These are phyloP conservation scores for Saccharomyces mikatae DNA, from an alignment of 805 yeast species.

Conservation along the genomic window DNA sequence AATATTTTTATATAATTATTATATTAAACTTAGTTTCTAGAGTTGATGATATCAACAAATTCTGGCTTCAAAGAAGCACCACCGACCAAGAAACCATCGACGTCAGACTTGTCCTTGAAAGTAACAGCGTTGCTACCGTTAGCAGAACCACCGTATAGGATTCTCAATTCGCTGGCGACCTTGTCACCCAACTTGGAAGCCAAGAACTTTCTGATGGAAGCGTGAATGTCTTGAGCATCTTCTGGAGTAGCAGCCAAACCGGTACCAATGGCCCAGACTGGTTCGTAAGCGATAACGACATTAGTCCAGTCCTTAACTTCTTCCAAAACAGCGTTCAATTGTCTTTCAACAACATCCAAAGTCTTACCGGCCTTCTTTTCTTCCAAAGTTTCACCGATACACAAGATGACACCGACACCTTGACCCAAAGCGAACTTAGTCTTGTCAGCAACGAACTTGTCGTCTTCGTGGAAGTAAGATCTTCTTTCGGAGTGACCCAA, in stretches of 20 bases:
- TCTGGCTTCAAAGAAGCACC: slow-evolving; percentile 99
- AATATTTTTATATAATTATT: neutral
- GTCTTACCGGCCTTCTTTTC: slow-evolving; percentile 89
- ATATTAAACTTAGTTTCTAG: slow-evolving; percentile 52
- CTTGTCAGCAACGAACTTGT: slow-evolving; percentile 87
- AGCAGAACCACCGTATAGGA: slow-evolving; percentile 97
- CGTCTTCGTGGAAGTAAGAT: slow-evolving; percentile 82
- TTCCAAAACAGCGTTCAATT: slow-evolving; percentile 80
- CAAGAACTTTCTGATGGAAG: slow-evolving; percentile 77
- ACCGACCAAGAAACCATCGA: slow-evolving; percentile 98
- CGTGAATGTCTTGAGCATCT: slow-evolving; percentile 95
- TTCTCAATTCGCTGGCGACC: slow-evolving; percentile 73
- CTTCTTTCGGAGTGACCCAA: slow-evolving; percentile 99
- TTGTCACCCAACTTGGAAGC: slow-evolving; percentile 65
- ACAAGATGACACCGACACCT: slow-evolving; percentile 85
- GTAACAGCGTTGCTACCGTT: slow-evolving; percentile 87
- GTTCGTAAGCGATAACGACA: slow-evolving; percentile 96
- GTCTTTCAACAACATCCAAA: slow-evolving; percentile 78
- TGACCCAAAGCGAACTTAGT: slow-evolving; percentile 86
- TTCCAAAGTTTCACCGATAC: slow-evolving; percentile 96
- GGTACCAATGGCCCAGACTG: slow-evolving; percentile 99
- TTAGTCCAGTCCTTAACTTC: slow-evolving; percentile 81
- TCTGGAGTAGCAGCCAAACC: slow-evolving; percentile 98
- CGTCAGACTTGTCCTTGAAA: slow-evolving; percentile 86
- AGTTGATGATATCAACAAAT: slow-evolving; percentile 89